Conservation (phyloP, 2,329 filamentous ascomycete genomes). For the Teratosphaeria nubilosa region DNA sequence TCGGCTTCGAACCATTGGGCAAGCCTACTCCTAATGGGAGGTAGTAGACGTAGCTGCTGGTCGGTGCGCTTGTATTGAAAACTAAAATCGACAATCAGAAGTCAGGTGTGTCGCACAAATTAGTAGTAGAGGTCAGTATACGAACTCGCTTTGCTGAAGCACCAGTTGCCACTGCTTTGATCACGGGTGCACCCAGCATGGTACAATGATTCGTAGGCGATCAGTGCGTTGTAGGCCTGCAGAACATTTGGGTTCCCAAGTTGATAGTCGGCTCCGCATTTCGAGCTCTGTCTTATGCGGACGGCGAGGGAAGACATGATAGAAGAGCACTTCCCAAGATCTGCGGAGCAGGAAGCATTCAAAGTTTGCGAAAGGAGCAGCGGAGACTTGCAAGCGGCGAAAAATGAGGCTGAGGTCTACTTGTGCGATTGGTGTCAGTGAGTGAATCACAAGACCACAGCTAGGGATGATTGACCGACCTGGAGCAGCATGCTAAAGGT, state of each 20-base stretch:
- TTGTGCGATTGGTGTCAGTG: background rate
- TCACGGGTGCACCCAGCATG: slow-evolving; percentile 57
- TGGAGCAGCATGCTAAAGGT: background rate
- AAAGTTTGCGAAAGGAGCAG: slow-evolving; percentile 66
- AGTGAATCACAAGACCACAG: background rate
- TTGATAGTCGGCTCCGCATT: slow-evolving; percentile 64
- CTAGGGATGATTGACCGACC: background rate
- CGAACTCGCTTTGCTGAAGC: slow-evolving; percentile 62
- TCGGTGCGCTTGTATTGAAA: slow-evolving; percentile 59
- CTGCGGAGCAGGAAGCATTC: slow-evolving; percentile 63
- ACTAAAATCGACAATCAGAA: slow-evolving; percentile 24
- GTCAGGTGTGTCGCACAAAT: too few relatives aligned
- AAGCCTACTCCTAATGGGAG: slow-evolving; percentile 67
- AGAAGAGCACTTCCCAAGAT: slow-evolving; percentile 53
- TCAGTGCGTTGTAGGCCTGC: slow-evolving; percentile 65
- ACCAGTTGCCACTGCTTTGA: slow-evolving; percentile 43
- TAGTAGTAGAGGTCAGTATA: too few relatives aligned
- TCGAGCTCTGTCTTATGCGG: slow-evolving; percentile 50
- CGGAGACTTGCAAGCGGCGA: slow-evolving; percentile 62
- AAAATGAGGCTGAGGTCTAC: slow-evolving; percentile 76
- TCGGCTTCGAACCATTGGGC: slow-evolving; percentile 56
- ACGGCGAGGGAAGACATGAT: slow-evolving; percentile 56
- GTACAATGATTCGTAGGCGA: slow-evolving; percentile 69
- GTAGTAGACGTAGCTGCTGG: slow-evolving; percentile 75
- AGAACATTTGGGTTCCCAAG: slow-evolving; percentile 59